Conservation (phyloP, 768 basidiomycete genomes). For the Tylopilus plumbeoviolaceoides region DNA sequence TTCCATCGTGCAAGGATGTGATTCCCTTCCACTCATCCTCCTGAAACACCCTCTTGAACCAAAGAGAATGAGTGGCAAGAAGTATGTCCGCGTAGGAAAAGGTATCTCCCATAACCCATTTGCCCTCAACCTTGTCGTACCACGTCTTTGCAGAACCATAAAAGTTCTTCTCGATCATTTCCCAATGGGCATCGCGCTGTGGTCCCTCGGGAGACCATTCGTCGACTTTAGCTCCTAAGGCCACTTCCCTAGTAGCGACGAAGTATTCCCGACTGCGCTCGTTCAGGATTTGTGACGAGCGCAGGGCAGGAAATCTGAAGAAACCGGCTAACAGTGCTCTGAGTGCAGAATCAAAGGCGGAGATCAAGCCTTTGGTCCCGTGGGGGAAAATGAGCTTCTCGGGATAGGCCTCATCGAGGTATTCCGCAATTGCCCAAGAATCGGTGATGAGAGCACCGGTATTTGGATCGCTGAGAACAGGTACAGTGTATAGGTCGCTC, state of each 20-base stretch:
- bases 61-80: slow-evolving; percentile 11
- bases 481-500: slow-evolving; percentile 26
- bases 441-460: slow-evolving; percentile 28
- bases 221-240: slow-evolving; percentile 35
- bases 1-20: slow-evolving; percentile 22
- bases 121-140: slow-evolving; percentile 23
- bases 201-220: slow-evolving; percentile 36
- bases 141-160: slow-evolving; percentile 11
- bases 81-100: slow-evolving; percentile 34
- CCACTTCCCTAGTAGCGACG: slow-evolving; percentile 29
- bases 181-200: slow-evolving; percentile 28
- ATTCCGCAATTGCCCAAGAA: slow-evolving; percentile 33
- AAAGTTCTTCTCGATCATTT: slow-evolving; percentile 11
- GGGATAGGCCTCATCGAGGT: slow-evolving; percentile 35
- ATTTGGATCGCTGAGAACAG: slow-evolving; percentile 32
- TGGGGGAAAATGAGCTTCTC: slow-evolving; percentile 28
- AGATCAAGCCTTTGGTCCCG: slow-evolving; percentile 20
- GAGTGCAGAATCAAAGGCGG: slow-evolving; percentile 13
- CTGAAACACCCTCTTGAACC: slow-evolving; percentile 17
- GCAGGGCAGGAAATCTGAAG: slow-evolving; percentile 17
- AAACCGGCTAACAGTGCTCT: neutral
- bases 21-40: slow-evolving; percentile 28
- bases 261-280: slow-evolving; percentile 38
- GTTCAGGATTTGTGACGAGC: slow-evolving; percentile 28
- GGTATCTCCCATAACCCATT: slow-evolving; percentile 29